Base-by-base conservation (phyloP, 2,329 filamentous ascomycete species). In the Botrytis sinoallii region DNA sequence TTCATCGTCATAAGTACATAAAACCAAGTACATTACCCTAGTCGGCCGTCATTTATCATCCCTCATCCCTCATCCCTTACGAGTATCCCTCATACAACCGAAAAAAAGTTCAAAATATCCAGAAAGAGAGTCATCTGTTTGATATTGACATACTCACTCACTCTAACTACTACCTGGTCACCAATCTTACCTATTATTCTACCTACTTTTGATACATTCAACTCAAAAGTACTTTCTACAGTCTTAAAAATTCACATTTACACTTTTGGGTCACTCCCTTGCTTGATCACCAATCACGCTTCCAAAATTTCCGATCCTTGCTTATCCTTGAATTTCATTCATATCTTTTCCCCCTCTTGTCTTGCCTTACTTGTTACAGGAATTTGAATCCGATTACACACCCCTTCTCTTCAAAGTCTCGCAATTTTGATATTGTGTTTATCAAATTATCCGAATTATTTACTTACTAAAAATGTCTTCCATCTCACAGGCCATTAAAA, bases 381-480 rank as follows among this genome's bases (percentile, higher is more conserved):
- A 67, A 63, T 63, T 63, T 10, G 25, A 12, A 38, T n/a, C 32
- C 22, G 16, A 52, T 40, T 40, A 16, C 65, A 40, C 22, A 40
- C 12, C 64, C n/a, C 14, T 40, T 42, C 40, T 40, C 38, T n/a
- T 40, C 65, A 67, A 55, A 55, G 14, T 55, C 65, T 67, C 65
- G 52, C 18, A 29, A 63, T 40, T n/a, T 35, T 29, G 46, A 67
- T 18, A 67, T 67, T 55, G 18, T 16, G 25, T 38, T 29, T 32
- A 38, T 29, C 65, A 67, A 40, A 40, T 55, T 67, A 29, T 55
- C 65, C 65, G n/a, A 59, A 29, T 35, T 14, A 29, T 44, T 64
- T 70, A 63, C 64, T 70, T 64, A 63, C 64, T 70, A 70, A 65
- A 18, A 18, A 74, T 74, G 72, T 71, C 72, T 48, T 72, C 71